Evolutionary conservation across 441 rosid species (phyloP), one percentile per base, ranked within the genome.

Genomic region (Aquilaria agallochum): DNA sequence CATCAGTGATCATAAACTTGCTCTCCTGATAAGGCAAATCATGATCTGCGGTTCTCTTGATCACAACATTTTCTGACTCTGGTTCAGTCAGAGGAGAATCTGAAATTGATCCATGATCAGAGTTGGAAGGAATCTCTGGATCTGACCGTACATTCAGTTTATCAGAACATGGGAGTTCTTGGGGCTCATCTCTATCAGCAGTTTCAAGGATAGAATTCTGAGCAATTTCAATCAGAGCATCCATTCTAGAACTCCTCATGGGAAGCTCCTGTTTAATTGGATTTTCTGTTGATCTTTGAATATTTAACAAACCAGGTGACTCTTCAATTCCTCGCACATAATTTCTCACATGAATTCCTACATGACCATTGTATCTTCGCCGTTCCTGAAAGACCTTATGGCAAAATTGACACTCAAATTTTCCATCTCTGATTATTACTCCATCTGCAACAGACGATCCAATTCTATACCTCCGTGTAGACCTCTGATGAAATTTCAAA

Each of bases 381-480:
- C 91, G 80, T 68, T 88, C 95, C 27, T 81, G 75, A 56, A 88
- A 88, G 14, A 80, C 82, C 73, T 88, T 85, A 67, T 85, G 90
- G 75, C 91, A 85, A 65, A 88, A 85, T 69, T 85, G 95, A 70
- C 95, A 88, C 75, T 88, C 91, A 65, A 74, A 88, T 68, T 88
- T 88, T 33, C 90, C 92, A 65, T 85, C 86, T 68, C 80, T 86
- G 68, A 85, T 66, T 63, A 86, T 85, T 34, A 85, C 90, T 50
- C 88, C 90, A 69, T 86, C 92, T 49, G 90, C 90, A 62, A 86
- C 90, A 55, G 96, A 81, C 56, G 88, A 86, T 62, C 93, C 96
- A 45, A 81, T 78, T 64, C 84, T 77, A 58, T 76, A 77, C 61
- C 76, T 83, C 70, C 86, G 82, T 10, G 91, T 81, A 64, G 81